These are phyloP conservation scores for Ogataea degrootiae DNA, from an alignment of 805 yeast species.

Conservation along the genomic window DNA sequence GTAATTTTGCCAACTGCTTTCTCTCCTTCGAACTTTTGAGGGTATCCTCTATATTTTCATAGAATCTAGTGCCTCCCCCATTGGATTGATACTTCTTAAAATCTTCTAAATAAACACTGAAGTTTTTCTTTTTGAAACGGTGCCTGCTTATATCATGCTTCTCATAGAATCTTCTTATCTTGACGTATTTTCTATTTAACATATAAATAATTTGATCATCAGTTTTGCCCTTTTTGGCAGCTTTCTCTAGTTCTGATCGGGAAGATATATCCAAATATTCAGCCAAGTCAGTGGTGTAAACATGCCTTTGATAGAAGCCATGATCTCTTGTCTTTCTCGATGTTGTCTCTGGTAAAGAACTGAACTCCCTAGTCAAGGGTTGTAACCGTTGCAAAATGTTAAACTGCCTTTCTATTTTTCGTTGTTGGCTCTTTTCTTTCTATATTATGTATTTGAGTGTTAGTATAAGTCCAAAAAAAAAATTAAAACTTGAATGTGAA, in stretches of 20 bases:
- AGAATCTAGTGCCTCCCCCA: conserved; percentile 21
- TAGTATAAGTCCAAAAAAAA: neutral
- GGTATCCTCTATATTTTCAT: conserved; percentile 21
- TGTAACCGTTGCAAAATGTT: conserved; percentile 11
- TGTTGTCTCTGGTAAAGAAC: conserved; percentile 6
- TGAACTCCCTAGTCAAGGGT: conserved; percentile 17
- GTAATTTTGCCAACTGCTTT: conserved; percentile 9
- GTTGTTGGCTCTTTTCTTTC: conserved; percentile 1
- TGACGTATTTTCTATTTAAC: conserved; percentile 27
- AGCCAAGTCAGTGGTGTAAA: conserved; percentile 31
- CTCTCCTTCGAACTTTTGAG: conserved; percentile 8
- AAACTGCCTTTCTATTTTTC: conserved; percentile 7
- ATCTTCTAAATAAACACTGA: conserved; percentile 25
- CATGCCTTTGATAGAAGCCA: conserved; percentile 30
- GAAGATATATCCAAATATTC: conserved; percentile 27
- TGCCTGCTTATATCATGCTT: conserved; percentile 23
- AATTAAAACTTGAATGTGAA: neutral
- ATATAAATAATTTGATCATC: conserved; percentile 25
- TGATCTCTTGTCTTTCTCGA: conserved; percentile 16
- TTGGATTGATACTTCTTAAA: conserved; percentile 23
- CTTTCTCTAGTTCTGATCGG: conserved; percentile 20
- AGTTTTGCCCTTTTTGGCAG: conserved; percentile 15
- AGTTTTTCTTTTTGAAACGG: conserved; percentile 27
- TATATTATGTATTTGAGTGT: conserved; percentile 2
- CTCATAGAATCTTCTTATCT: conserved; percentile 24